phyloP scores from a whole-genome alignment of 176 grass and related monocot genomes.

The Melocanna baccifera region DNA sequence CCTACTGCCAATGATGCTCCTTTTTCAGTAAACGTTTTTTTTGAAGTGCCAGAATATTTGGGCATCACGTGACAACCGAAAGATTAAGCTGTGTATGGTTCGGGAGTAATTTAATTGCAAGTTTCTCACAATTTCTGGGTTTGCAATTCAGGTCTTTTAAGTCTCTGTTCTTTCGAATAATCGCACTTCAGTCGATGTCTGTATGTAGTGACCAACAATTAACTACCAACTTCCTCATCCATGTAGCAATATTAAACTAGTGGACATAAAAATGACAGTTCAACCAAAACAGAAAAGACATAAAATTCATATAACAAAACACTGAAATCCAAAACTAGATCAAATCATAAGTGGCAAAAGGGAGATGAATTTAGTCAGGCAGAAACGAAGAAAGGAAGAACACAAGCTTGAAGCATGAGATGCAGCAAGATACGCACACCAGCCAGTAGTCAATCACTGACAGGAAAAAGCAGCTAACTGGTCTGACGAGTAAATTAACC shows the following conservation, averaged over 20 bases:
- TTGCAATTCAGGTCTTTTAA: background rate
- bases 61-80: background rate
- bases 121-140: background rate
- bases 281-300: background rate
- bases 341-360: background rate
- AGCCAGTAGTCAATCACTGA: background rate
- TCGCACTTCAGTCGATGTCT: background rate
- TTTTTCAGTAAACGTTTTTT: background rate
- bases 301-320: background rate
- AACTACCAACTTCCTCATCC: background rate
- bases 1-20: background rate
- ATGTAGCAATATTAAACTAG: background rate
- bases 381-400: background rate
- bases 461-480: background rate
- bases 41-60: background rate
- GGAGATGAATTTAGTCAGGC: background rate
- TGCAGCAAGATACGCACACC: background rate
- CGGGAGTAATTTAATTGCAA: background rate
- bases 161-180: background rate
- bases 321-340: background rate
- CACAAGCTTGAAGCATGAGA: background rate
- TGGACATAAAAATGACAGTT: background rate
- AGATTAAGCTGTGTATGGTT: background rate
- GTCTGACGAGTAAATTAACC: constrained; percentile 13
- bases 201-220: background rate